phyloP scores from a whole-genome alignment of 2,329 filamentous ascomycete species.

The Sordariomycetes sp. region DNA sequence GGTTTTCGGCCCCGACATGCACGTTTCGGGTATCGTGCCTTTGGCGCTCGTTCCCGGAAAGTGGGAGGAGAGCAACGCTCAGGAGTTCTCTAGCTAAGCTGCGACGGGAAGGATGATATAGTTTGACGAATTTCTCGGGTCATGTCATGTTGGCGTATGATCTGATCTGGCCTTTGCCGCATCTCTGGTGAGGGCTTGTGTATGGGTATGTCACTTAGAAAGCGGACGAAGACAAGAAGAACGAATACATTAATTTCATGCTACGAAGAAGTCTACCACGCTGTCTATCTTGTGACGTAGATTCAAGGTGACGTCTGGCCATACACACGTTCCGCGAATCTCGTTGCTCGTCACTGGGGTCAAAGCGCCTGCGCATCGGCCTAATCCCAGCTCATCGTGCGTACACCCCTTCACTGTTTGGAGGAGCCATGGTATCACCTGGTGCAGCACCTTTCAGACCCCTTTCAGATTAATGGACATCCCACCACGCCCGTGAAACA shows the following conservation, averaged over 20 bases:
- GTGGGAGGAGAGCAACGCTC: slow-evolving; percentile 50
- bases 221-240: slow-evolving; percentile 4
- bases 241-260: slow-evolving; percentile 2
- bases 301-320: too few relatives aligned
- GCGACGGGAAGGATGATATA: background rate
- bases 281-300: too few relatives aligned
- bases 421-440: too few relatives aligned
- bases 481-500: too few relatives aligned
- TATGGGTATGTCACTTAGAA: slow-evolving; percentile 5
- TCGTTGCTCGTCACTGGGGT: too few relatives aligned
- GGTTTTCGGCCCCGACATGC: slow-evolving; percentile 72
- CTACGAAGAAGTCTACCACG: too few relatives aligned
- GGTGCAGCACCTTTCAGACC: too few relatives aligned
- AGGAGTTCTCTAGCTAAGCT: slow-evolving; percentile 51
- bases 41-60: slow-evolving; percentile 67
- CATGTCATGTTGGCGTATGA: slow-evolving; percentile 3
- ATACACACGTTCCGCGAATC: too few relatives aligned
- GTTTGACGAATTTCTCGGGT: slow-evolving; percentile 1
- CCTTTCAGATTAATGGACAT: too few relatives aligned
- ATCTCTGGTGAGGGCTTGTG: slow-evolving; percentile 1
- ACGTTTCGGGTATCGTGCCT: slow-evolving; percentile 94
- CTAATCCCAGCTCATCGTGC: too few relatives aligned
- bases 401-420: too few relatives aligned
- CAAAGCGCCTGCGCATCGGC: too few relatives aligned
- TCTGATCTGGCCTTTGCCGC: slow-evolving; percentile 1